phyloP scores from a whole-genome alignment of 371 early-diverging fungal genomes.

The Mortierella sp. region DNA sequence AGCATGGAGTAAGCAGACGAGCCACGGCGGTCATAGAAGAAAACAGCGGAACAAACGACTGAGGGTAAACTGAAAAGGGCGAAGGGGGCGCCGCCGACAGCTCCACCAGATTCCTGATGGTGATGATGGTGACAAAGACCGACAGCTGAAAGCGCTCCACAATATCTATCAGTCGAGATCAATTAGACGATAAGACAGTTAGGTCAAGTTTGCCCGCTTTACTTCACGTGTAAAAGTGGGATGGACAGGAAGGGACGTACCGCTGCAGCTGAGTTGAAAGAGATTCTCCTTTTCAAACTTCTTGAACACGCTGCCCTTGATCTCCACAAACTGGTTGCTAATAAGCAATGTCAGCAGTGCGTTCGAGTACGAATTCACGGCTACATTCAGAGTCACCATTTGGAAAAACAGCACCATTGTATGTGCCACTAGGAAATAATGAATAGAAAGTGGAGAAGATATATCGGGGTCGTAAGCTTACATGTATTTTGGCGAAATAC shows the following conservation, averaged over 20 bases:
- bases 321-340: conserved; percentile 98
- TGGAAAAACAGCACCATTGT: conserved; percentile 94
- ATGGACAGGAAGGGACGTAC: conserved; percentile 58
- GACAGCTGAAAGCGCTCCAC: conserved; percentile 96
- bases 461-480: background rate
- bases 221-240: background rate
- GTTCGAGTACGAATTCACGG: conserved; percentile 96
- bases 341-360: conserved; percentile 93
- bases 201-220: background rate
- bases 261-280: conserved; percentile 93
- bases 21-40: conserved; percentile 74
- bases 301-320: conserved; percentile 97
- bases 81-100: conserved; percentile 78
- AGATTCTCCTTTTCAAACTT: conserved; percentile 96
- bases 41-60: conserved; percentile 74
- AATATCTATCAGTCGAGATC: conserved; percentile 74
- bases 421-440: conserved; percentile 73
- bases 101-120: conserved; percentile 91
- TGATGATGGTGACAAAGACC: conserved; percentile 89
- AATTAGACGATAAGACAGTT: background rate
- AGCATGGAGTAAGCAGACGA: conserved; percentile 82
- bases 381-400: conserved; percentile 96
- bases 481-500: background rate
- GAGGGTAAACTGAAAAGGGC: conserved; percentile 74
- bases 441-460: background rate